These are phyloP conservation scores for Chlorencoelia australis DNA, from an alignment of 2,329 filamentous ascomycete species.

Conservation along the genomic window DNA sequence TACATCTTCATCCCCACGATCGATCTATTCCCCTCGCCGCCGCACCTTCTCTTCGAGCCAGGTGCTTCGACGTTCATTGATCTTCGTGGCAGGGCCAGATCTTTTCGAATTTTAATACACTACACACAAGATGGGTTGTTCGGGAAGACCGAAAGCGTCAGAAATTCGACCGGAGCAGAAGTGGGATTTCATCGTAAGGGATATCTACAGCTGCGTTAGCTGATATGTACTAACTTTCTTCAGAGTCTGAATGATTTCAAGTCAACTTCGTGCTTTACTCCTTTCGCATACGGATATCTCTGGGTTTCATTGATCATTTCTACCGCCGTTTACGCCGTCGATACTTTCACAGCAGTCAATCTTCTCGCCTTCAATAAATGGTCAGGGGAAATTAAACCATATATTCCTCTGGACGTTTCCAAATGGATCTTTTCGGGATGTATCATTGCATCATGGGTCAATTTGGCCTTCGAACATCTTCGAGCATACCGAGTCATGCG, in stretches of 20 bases:
- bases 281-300: constrained; percentile 75
- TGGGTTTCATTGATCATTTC: constrained; percentile 73
- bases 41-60: constrained; percentile 12
- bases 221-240: too few species aligned
- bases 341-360: constrained; percentile 89
- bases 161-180: constrained; percentile 73
- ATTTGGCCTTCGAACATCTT: constrained; percentile 71
- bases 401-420: constrained; percentile 65
- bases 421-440: constrained; percentile 94
- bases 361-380: constrained; percentile 81
- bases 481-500: constrained; percentile 72
- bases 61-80: constrained; percentile 10
- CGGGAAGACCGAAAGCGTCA: constrained; percentile 50
- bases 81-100: constrained; percentile 16
- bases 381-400: constrained; percentile 73
- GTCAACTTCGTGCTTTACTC: constrained; percentile 64
- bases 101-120: constrained; percentile 11
- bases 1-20: too few species aligned
- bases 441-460: constrained; percentile 82
- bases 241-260: constrained; percentile 69
- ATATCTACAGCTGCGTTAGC: too few species aligned
- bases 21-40: too few species aligned
- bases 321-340: constrained; percentile 75
- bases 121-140: constrained; percentile 49
- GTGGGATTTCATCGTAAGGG: constrained; percentile 83